A percentile compares a stretch with the other conserved stretches of the same genome.
Conservation (phyloP, 768 basidiomycete genomes). For the Pleurotus tuoliensis region DNA sequence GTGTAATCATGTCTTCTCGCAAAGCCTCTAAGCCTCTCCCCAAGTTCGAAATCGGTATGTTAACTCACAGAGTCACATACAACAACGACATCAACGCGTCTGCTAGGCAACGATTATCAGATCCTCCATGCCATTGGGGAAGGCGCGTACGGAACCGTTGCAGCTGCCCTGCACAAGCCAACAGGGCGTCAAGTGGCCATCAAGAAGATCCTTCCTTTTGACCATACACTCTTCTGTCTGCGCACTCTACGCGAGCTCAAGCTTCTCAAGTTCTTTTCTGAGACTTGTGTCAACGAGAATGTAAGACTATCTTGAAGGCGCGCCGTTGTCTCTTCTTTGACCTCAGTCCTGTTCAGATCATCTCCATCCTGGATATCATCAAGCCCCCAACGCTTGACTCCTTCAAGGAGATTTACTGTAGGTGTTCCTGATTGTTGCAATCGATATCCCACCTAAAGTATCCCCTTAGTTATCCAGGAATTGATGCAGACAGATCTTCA, state of each 20-base stretch:
- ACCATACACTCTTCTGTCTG: conserved; percentile 89
- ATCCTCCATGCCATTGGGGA: conserved; percentile 74
- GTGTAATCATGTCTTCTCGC: conserved; percentile 36
- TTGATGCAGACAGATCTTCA: conserved; percentile 91
- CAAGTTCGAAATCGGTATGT: conserved; percentile 66
- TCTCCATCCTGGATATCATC: conserved; percentile 88
- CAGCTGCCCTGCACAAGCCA: conserved; percentile 81
- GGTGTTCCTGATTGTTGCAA: conserved; percentile 13
- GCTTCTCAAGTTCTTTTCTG: conserved; percentile 80
- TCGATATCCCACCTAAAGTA: conserved; percentile 1
- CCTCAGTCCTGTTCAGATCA: conserved; percentile 51
- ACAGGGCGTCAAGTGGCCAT: conserved; percentile 85
- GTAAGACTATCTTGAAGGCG: conserved; percentile 28
- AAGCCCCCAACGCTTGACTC: conserved; percentile 69
- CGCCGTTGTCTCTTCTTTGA: too few relatives aligned
- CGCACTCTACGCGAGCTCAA: conserved; percentile 90
- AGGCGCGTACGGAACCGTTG: conserved; percentile 89
- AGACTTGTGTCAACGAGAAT: conserved; percentile 78
- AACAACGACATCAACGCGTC: conserved; percentile 2
- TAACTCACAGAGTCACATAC: background rate
- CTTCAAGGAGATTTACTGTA: conserved; percentile 88
- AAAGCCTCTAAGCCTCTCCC: conserved; percentile 64
- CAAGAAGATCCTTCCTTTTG: conserved; percentile 94
- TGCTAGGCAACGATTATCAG: conserved; percentile 66
- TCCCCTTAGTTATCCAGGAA: conserved; percentile 67